A percentile compares a stretch with the other conserved stretches of the same genome.
phyloP scores from a whole-genome alignment of 352 stramenopile genomes.

The Globisporangium radiosum region DNA sequence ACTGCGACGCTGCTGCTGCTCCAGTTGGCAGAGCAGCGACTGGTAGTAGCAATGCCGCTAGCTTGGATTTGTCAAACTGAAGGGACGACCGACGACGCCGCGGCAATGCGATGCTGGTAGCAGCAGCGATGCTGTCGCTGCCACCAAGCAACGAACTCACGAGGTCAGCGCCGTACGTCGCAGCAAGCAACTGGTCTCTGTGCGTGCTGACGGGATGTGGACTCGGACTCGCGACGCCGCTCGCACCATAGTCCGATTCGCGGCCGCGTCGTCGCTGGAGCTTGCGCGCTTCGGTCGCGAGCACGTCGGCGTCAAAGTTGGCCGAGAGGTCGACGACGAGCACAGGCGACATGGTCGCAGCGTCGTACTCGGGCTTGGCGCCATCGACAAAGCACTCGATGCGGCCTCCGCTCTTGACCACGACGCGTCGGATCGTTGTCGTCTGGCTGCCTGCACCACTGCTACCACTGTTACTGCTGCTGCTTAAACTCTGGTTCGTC shows the following conservation, averaged over 20 bases:
- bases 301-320: conserved; percentile 34
- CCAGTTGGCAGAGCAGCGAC: not conserved
- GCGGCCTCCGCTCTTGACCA: conserved; percentile 35
- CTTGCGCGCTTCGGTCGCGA: conserved; percentile 24
- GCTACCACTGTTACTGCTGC: not conserved
- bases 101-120: not conserved
- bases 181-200: conserved; percentile 27
- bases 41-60: too few relatives aligned
- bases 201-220: conserved; percentile 11
- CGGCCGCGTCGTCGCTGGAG: conserved; percentile 10
- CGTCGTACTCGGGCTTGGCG: conserved; percentile 4
- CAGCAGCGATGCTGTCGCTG: not conserved
- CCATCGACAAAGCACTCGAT: conserved; percentile 45
- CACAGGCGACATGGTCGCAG: conserved; percentile 9
- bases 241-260: conserved; percentile 5
- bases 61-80: conserved; percentile 9
- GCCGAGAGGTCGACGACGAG: conserved; percentile 43
- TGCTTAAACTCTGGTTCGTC: not conserved
- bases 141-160: conserved; percentile 30
- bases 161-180: conserved; percentile 66
- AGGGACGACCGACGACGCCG: not conserved
- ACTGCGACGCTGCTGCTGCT: not conserved
- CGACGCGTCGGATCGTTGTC: conserved; percentile 25
- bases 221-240: conserved; percentile 10
- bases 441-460: not conserved